A percentile compares a stretch with the other conserved stretches of the same genome.
Evolutionary conservation across 176 grass and related monocot species (phyloP).

Genomic region (Phragmites australis): DNA sequence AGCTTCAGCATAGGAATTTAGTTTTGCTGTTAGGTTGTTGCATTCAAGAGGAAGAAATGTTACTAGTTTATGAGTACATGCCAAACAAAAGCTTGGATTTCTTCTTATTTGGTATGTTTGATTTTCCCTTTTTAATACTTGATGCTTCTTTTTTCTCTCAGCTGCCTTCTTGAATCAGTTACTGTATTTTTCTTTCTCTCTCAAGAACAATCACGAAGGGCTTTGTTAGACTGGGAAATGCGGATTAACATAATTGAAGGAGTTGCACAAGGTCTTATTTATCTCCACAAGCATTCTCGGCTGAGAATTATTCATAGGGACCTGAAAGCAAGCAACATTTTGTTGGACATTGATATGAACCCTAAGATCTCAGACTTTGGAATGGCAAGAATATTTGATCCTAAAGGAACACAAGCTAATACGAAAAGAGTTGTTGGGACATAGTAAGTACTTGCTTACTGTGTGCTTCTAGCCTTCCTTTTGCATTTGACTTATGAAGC

Average conservation of each 20-base stretch:
- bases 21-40: slow-evolving; percentile 54
- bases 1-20: slow-evolving; percentile 61
- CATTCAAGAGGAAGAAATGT: slow-evolving; percentile 54
- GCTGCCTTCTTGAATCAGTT: neutral
- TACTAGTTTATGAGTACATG: slow-evolving; percentile 58
- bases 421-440: slow-evolving; percentile 59
- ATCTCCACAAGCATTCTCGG: slow-evolving; percentile 71
- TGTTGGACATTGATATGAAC: slow-evolving; percentile 62
- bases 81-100: slow-evolving; percentile 70
- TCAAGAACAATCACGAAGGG: slow-evolving; percentile 43
- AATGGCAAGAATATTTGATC: slow-evolving; percentile 61
- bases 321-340: slow-evolving; percentile 66
- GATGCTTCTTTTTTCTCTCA: neutral
- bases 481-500: neutral
- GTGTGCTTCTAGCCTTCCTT: neutral
- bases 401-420: slow-evolving; percentile 52
- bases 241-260: slow-evolving; percentile 61
- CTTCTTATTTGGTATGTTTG: slow-evolving; percentile 53
- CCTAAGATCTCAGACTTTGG: slow-evolving; percentile 73
- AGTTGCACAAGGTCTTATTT: slow-evolving; percentile 62
- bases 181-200: neutral
- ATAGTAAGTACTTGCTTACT: slow-evolving; percentile 46
- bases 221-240: slow-evolving; percentile 37
- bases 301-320: slow-evolving; percentile 61
- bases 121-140: neutral